Evolutionary conservation across 306 rosid species (phyloP), one percentile per base, ranked within the genome.

Genomic region (Canavalia gladiata): DNA sequence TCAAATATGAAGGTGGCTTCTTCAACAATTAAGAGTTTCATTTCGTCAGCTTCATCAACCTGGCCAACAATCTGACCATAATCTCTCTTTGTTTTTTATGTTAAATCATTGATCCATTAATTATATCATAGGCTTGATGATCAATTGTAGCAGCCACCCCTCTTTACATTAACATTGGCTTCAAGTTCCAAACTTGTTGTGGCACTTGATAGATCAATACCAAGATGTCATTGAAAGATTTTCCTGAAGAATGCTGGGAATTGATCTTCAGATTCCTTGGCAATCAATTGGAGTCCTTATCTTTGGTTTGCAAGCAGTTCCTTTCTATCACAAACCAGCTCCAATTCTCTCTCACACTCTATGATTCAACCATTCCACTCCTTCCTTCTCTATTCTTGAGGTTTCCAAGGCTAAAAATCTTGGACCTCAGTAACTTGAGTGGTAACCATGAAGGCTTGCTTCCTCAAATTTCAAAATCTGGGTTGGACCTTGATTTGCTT

Each of bases 231-330:
- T 49, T 30, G 39, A 54, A 58, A 49, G 65, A 83, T 75, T 79
- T 83, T 59, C 83, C 89, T 4, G 85, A 76, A 39, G 92, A 89
- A 74, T 94, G 97, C 84, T 94, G 93, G 97, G 94, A 90, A 85
- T 45, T 49, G 72, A 63, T 94, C 4, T 76, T 92, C 66, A 55
- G 50, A 54, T 85, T 81, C 73, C 78, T 87, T 25, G 88, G 54
- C 42, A 81, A 65, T 62, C 68, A 84, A 57, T 76, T 78, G n/a
- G 86, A 89, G 13, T 66, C 91, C 10, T 71, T 90, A 11, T 94
- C 98, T 73, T 58, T 80, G 64, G 95, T 89, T 82, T 86, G 90
- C 91, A 91, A 84, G 86, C 85, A 73, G 41, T 94, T 94, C 87
- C 85, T 86, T 57, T 78, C 86, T 1, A 81, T 94, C 78, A 82